Percentiles rank a stretch among this genome's conserved stretches.
These are phyloP conservation scores for Colletotrichum sp. DNA, from an alignment of 2,329 filamentous ascomycete species.

Conservation along the genomic window DNA sequence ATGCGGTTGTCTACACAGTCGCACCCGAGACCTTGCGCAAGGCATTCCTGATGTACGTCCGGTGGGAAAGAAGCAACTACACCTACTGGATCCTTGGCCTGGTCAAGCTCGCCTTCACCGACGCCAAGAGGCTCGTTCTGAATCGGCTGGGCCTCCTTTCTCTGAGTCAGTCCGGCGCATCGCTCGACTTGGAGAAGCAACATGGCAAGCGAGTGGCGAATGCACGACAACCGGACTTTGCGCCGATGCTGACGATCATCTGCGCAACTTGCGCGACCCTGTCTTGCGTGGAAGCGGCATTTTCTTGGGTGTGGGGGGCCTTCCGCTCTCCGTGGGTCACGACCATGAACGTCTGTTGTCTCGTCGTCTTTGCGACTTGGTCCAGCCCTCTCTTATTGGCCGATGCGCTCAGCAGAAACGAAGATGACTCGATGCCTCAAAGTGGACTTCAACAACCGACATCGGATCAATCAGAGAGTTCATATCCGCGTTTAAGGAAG, in stretches of 20 bases:
- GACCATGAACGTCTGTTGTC: not conserved
- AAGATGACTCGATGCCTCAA: not conserved
- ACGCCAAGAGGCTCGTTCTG: not conserved
- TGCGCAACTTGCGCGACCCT: not conserved
- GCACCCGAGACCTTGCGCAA: not conserved
- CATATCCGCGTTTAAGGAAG: not conserved
- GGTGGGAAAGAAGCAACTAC: conserved; percentile 1
- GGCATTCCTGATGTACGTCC: conserved; percentile 1
- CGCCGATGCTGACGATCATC: not conserved
- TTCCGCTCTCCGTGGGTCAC: not conserved
- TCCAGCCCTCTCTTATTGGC: not conserved
- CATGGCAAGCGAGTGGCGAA: not conserved
- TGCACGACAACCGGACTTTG: not conserved
- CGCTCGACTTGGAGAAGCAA: not conserved
- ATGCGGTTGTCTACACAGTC: conserved; percentile 2
- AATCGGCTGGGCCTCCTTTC: not conserved
- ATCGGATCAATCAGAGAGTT: not conserved
- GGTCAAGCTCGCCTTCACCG: not conserved
- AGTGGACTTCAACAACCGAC: not conserved
- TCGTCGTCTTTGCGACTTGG: conserved; percentile 2
- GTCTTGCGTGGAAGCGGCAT: not conserved
- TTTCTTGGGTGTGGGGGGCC: not conserved
- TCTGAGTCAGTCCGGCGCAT: not conserved
- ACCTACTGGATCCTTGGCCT: not conserved
- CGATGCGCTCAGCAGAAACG: not conserved